Base-by-base conservation (phyloP, 495 filamentous ascomycete genomes). In the Daldinia decipiens region DNA sequence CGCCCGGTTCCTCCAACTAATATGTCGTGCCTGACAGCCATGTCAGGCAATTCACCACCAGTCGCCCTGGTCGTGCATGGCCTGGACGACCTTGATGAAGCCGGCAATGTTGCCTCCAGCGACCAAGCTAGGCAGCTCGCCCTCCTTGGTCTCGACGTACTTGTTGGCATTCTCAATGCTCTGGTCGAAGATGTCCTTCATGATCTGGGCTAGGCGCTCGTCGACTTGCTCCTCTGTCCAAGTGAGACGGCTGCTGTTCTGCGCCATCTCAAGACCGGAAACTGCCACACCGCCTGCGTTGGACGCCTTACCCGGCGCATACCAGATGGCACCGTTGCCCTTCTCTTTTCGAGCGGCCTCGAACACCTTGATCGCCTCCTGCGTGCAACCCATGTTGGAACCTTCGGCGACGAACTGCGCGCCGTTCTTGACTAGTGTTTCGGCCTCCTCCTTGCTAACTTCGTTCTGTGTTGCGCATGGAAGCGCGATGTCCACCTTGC, bases 201-300 rank as follows among this genome's bases (percentile, higher is more conserved):
- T 99, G 82, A 98, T 99, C 68, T 80, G 83, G 85, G 95, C 96
- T 70, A 99, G 90, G 79, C 92, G 92, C 77, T 87, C 85, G 82
- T 99, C 95, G 65, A 99, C 95, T 84, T 95, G 90, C 84, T 98
- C 92, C 26, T 83, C 64, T 51, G 92, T 92, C 95, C 95, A 99
- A 73, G 79, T 85, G 63, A 97, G 83, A 36, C 95, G 91, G 77
- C 89, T 83, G 64, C 90, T 93, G 87, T 99, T 99, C 89, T 99
- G 95, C 27, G 95, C 94, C 95, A 99, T 99, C 87, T 99, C 95
- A 43, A 99, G 90, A 72, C 95, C 95, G 24, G 94, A 97, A 17
- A 99, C 95, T 43, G 95, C 95, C 62, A 98, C 95, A 85, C 95
- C 95, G 81, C 95, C 95, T 64, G 93, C 93, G 86, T 99, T 99